Evolutionary conservation across 805 yeast species (phyloP).

Genomic region (Spathaspora hagerdaliae): DNA sequence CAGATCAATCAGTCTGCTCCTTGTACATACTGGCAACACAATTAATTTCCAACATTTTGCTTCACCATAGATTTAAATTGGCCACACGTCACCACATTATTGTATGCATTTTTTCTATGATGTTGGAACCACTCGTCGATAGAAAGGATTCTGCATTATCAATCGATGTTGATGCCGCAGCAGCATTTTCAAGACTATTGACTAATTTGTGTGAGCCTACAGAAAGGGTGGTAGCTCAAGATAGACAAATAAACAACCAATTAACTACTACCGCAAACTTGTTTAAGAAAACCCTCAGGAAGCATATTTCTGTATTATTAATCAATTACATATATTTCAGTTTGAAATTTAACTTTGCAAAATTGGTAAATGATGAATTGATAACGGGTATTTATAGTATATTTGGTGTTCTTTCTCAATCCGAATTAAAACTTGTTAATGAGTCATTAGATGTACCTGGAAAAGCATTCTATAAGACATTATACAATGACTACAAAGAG

Average conservation of each 20-base stretch:
- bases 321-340: slow-evolving; percentile 54
- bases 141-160: slow-evolving; percentile 11
- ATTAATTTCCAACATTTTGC: slow-evolving; percentile 54
- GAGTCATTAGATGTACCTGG: slow-evolving; percentile 67
- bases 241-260: slow-evolving; percentile 11
- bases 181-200: slow-evolving; percentile 53
- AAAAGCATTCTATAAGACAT: slow-evolving; percentile 57
- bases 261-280: slow-evolving; percentile 50
- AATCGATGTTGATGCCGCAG: slow-evolving; percentile 32
- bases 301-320: slow-evolving; percentile 56
- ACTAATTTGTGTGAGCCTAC: slow-evolving; percentile 74
- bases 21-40: slow-evolving; percentile 40
- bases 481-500: slow-evolving; percentile 71
- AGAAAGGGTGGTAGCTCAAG: slow-evolving; percentile 14
- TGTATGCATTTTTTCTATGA: slow-evolving; percentile 42
- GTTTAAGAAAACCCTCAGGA: slow-evolving; percentile 59
- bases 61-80: slow-evolving; percentile 67
- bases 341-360: slow-evolving; percentile 45
- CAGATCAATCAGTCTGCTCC: slow-evolving; percentile 14
- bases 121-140: slow-evolving; percentile 42
- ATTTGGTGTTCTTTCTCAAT: slow-evolving; percentile 64
- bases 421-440: slow-evolving; percentile 61
- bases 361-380: slow-evolving; percentile 45
- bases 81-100: slow-evolving; percentile 72
- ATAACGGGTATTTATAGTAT: slow-evolving; percentile 55